Conservation (phyloP, 805 yeast genomes). For the Lachancea sp. region DNA sequence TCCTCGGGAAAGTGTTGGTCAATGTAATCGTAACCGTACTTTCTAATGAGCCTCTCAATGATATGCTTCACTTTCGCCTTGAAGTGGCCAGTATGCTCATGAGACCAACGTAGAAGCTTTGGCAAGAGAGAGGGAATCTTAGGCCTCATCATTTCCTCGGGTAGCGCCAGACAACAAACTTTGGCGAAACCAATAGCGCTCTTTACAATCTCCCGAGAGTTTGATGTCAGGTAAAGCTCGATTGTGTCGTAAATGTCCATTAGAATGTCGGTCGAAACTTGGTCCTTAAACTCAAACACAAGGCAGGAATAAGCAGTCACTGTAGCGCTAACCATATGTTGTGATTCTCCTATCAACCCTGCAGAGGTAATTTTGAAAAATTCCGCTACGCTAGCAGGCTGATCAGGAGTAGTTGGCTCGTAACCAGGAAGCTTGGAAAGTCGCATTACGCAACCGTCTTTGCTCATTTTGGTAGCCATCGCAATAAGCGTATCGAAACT, state of each 20-base stretch:
- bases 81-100: slow-evolving; percentile 93
- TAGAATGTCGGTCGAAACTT: slow-evolving; percentile 52
- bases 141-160: slow-evolving; percentile 64
- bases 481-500: slow-evolving; percentile 69
- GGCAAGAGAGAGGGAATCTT: slow-evolving; percentile 60
- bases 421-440: slow-evolving; percentile 63
- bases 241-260: slow-evolving; percentile 79
- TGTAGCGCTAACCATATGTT: slow-evolving; percentile 96
- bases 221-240: slow-evolving; percentile 83
- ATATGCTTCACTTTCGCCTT: slow-evolving; percentile 89
- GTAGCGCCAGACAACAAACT: slow-evolving; percentile 76
- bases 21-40: slow-evolving; percentile 83
- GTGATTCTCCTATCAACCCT: slow-evolving; percentile 89
- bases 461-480: slow-evolving; percentile 73
- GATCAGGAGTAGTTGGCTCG: slow-evolving; percentile 53
- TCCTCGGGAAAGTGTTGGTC: slow-evolving; percentile 84
- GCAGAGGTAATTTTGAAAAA: slow-evolving; percentile 91
- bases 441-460: slow-evolving; percentile 58
- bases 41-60: slow-evolving; percentile 81
- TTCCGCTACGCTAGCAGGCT: slow-evolving; percentile 65
- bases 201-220: slow-evolving; percentile 88
- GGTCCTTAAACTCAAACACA: slow-evolving; percentile 74
- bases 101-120: slow-evolving; percentile 84
- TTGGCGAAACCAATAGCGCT: slow-evolving; percentile 92
- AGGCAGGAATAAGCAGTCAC: slow-evolving; percentile 85